These are phyloP conservation scores for Aspergillus tamarii DNA, from an alignment of 2,329 filamentous ascomycete genomes.

Conservation along the genomic window DNA sequence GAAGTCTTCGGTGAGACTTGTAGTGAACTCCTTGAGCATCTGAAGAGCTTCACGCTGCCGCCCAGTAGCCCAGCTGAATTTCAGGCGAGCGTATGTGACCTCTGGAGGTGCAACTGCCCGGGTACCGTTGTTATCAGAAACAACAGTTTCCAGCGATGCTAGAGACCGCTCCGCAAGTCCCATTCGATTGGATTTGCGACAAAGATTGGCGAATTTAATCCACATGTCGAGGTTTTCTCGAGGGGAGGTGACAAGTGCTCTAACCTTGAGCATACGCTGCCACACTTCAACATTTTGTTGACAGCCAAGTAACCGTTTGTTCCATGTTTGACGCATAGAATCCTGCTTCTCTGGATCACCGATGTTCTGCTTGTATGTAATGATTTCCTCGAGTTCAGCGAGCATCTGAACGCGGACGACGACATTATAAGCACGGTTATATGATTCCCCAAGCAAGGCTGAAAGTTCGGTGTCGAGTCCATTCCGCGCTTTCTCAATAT, in stretches of 20 bases:
- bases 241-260: conserved; percentile 87
- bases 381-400: conserved; percentile 96
- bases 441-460: conserved; percentile 95
- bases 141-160: conserved; percentile 80
- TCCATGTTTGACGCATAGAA: conserved; percentile 93
- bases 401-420: conserved; percentile 99
- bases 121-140: conserved; percentile 51
- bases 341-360: conserved; percentile 82
- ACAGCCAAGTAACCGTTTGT: conserved; percentile 89
- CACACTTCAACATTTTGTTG: conserved; percentile 98
- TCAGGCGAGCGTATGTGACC: conserved; percentile 94
- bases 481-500: conserved; percentile 89
- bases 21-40: conserved; percentile 65
- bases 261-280: conserved; percentile 96
- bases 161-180: conserved; percentile 94
- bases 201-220: conserved; percentile 99
- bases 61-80: conserved; percentile 91
- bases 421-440: conserved; percentile 96
- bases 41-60: conserved; percentile 65
- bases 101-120: conserved; percentile 62
- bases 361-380: conserved; percentile 89
- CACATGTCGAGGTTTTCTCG: conserved; percentile 98
- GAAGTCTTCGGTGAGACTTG: conserved; percentile 62
- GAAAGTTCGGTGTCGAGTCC: conserved; percentile 94
- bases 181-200: conserved; percentile 92